These are phyloP conservation scores for Geotrichum klebahnii DNA, from an alignment of 1,139 yeast species.

Conservation along the genomic window DNA sequence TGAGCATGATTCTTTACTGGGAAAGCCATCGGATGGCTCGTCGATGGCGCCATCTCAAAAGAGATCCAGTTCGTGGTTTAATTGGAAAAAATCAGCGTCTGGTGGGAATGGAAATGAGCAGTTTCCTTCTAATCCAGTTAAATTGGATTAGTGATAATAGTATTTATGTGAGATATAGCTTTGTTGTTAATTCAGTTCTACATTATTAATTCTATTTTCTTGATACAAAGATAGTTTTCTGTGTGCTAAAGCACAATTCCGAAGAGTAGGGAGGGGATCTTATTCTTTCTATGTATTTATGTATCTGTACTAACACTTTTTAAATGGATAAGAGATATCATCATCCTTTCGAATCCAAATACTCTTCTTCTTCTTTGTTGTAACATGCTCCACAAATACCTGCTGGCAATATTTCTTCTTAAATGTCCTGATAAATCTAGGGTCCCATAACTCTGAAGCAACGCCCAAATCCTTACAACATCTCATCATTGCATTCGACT, in stretches of 20 bases:
- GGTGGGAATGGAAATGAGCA: too few relatives aligned
- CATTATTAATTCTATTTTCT: too few relatives aligned
- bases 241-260: too few relatives aligned
- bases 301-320: constrained; percentile 36
- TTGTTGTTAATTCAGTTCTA: too few relatives aligned
- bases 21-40: background rate
- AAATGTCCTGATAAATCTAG: constrained; percentile 75
- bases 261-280: too few relatives aligned
- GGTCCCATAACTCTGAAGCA: constrained; percentile 97
- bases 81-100: constrained; percentile 2
- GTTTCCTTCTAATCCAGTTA: too few relatives aligned
- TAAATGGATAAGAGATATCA: constrained; percentile 73
- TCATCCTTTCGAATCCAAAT: constrained; percentile 76
- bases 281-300: too few relatives aligned
- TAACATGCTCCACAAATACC: constrained; percentile 78
- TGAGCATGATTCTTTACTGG: background rate
- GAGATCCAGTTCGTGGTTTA: constrained; percentile 2
- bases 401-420: constrained; percentile 75
- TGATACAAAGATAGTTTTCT: too few relatives aligned
- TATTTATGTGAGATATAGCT: too few relatives aligned
- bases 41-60: background rate
- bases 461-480: constrained; percentile 96
- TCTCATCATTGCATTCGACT: constrained; percentile 93
- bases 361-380: constrained; percentile 79
- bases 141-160: too few relatives aligned